Base-by-base conservation (phyloP, 495 filamentous ascomycete genomes). In the Aspergillus sclerotiicarbonarius region DNA sequence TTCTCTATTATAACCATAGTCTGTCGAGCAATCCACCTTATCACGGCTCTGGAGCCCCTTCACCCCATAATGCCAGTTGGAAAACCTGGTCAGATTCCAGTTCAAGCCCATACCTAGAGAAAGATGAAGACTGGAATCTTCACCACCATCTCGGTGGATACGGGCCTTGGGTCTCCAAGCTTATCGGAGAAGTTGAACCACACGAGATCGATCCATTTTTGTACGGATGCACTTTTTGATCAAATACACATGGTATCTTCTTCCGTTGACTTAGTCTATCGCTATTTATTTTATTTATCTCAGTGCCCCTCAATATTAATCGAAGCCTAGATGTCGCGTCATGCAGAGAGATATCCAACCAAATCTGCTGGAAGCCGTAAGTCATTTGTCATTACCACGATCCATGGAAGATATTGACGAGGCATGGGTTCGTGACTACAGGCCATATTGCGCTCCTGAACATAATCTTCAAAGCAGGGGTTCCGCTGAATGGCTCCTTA, bases 341-440 rank as follows among this genome's bases (percentile, higher is more conserved):
- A 86, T 66, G 81, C 68, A 19, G 83, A 85, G 54, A 68, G 83
- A 67, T 85, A 83, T 59, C 83, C 83, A 1, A 84, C 82, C 1
- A 59, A 58, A n/a, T 71, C 64, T n/a, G 78, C 77, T 53, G 83
- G 79, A 53, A 64, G 51, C 37, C 71, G 83, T 83, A 77, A 39
- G 81, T 77, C 31, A 19, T 19, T 32, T 9, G 7, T 18, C 39
- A 8, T 37, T 25, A 61, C 19, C 15, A 20, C 54, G 20, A 20
- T 44, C 9, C 20, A 12, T 19, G 18, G 44, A 3, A 13, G 16
- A 43, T 44, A 10, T 7, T 15, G 30, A 49, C 16, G 9, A 7
- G 12, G 44, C 16, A 13, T 29, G 0, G 8, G 1, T 4, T 7
- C 6, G 8, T 16, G n/a, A 37, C 10, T 44, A 19, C 57, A 85